phyloP scores from a whole-genome alignment of 306 rosid genomes.

The Purshia tridentata region DNA sequence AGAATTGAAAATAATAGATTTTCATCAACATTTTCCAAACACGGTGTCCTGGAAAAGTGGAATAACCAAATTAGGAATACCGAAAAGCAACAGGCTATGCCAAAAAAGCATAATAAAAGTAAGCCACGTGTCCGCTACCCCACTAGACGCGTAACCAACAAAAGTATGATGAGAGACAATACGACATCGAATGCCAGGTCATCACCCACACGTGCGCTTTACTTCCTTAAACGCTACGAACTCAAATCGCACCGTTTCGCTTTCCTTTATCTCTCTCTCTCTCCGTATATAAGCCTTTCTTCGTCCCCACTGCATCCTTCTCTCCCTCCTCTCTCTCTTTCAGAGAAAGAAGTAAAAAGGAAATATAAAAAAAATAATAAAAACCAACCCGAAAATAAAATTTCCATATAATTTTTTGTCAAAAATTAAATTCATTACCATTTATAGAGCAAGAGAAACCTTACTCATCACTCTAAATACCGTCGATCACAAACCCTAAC shows the following conservation, averaged over 20 bases:
- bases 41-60: too few species aligned
- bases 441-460: conserved; percentile 19
- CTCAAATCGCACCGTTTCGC: conserved; percentile 6
- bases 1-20: too few species aligned
- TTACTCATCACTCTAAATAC: conserved; percentile 2
- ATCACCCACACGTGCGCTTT: neutral
- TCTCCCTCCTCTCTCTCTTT: neutral
- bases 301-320: neutral
- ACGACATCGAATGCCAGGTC: conserved; percentile 23
- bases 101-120: neutral
- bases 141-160: neutral
- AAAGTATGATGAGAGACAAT: neutral
- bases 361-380: neutral
- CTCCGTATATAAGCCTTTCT: neutral
- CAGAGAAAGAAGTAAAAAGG: neutral
- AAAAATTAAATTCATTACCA: neutral
- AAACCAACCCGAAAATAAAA: neutral
- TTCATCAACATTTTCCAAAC: too few species aligned
- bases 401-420: neutral
- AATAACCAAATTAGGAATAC: neutral
- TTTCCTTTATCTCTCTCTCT: neutral
- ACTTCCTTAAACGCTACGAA: conserved; percentile 18
- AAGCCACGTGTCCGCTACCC: conserved; percentile 2
- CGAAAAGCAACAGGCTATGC: neutral
- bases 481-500: conserved; percentile 5